Percentiles rank a stretch among this genome's conserved stretches.
Conservation (phyloP, 768 basidiomycete genomes). For the Tulasnella sp. region DNA sequence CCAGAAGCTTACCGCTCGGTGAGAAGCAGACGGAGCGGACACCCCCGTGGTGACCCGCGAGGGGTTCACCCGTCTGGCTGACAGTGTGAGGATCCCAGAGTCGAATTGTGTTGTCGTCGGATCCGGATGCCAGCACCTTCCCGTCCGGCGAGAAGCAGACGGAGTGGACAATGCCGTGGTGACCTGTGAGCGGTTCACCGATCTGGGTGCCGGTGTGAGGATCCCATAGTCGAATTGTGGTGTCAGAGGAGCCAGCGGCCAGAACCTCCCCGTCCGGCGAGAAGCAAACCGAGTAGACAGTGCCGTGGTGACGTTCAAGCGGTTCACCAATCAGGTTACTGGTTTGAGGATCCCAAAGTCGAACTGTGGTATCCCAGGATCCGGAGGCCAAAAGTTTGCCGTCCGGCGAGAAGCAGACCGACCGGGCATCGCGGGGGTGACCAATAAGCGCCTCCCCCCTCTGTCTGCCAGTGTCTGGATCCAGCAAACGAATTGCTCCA, state of each 20-base stretch:
- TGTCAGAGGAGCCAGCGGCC: background rate
- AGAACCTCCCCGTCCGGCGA: constrained; percentile 2
- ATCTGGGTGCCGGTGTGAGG: constrained; percentile 32
- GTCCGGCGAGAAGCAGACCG: background rate
- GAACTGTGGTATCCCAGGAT: background rate
- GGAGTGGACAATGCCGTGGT: background rate
- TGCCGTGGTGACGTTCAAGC: background rate
- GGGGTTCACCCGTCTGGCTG: constrained; percentile 76
- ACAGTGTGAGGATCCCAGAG: constrained; percentile 93
- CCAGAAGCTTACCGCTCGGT: too few species aligned
- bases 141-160: background rate
- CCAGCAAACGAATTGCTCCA: background rate
- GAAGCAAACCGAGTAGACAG: background rate
- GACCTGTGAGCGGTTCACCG: constrained; percentile 4
- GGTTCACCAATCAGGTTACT: background rate
- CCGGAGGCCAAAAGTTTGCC: background rate
- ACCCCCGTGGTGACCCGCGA: constrained; percentile 95
- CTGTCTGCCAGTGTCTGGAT: background rate
- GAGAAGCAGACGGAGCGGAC: too few species aligned
- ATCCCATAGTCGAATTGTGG: constrained; percentile 31
- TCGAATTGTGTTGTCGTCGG: constrained; percentile 33
- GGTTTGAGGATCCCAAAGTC: background rate
- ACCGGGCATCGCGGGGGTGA: background rate
- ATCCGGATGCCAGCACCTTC: constrained; percentile 19
- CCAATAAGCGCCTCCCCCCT: background rate